Evolutionary conservation across 352 stramenopile genomes (phyloP).

Genomic region (Saprolegnia diclina): DNA sequence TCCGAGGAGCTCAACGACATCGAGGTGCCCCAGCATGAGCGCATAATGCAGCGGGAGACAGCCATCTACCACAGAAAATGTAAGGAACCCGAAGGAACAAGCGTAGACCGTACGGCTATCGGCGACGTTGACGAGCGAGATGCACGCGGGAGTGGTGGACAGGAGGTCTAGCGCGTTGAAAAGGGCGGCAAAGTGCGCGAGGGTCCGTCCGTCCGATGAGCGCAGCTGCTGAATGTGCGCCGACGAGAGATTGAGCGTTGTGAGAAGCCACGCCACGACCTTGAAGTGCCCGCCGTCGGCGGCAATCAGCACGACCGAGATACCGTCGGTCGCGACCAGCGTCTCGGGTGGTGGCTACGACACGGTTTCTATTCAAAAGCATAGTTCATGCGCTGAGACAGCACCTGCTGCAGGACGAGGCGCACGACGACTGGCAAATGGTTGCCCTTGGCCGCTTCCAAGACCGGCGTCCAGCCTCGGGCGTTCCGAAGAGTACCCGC

Average conservation of each 20-base stretch:
- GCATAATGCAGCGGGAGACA: slow-evolving; percentile 26
- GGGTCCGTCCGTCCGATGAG: slow-evolving; percentile 10
- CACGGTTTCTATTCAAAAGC: neutral
- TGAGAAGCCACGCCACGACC: slow-evolving; percentile 21
- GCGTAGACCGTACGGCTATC: neutral
- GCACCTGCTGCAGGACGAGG: slow-evolving; percentile 23
- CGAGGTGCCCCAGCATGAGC: slow-evolving; percentile 15
- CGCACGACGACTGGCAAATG: slow-evolving; percentile 17
- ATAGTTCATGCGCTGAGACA: neutral
- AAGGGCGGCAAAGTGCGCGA: slow-evolving; percentile 20
- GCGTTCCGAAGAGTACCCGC: neutral
- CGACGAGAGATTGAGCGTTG: slow-evolving; percentile 8
- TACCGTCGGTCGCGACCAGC: slow-evolving; percentile 3
- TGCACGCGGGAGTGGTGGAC: neutral
- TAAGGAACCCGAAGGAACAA: no score
- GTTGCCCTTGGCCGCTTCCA: slow-evolving; percentile 21
- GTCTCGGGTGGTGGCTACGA: neutral
- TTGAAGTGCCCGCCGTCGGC: slow-evolving; percentile 13
- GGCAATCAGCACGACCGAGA: slow-evolving; percentile 16
- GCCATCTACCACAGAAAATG: slow-evolving; percentile 8
- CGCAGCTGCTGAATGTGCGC: neutral
- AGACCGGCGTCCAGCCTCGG: slow-evolving; percentile 4
- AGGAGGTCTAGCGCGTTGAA: slow-evolving; percentile 5
- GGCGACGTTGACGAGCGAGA: neutral
- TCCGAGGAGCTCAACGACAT: slow-evolving; percentile 14